Conservation (phyloP, 148 eudicot genomes). For the Nepenthes mirabilis region DNA sequence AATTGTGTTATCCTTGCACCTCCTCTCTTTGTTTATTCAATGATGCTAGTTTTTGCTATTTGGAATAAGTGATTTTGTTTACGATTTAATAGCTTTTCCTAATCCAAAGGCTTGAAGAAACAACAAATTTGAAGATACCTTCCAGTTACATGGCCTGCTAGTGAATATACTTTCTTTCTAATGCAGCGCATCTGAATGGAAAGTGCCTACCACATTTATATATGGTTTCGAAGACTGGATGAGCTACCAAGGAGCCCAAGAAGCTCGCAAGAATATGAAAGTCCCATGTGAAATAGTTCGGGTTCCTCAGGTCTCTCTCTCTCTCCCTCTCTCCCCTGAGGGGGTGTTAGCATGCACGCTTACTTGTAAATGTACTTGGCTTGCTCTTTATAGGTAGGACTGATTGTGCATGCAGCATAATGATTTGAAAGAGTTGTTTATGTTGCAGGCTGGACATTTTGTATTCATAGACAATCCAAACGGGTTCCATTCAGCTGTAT, state of each 20-base stretch:
- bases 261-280: slow-evolving; percentile 77
- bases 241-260: slow-evolving; percentile 79
- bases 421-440: slow-evolving; percentile 1
- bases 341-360: background rate
- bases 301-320: slow-evolving; percentile 71
- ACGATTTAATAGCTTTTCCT: too few species aligned
- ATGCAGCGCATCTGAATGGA: slow-evolving; percentile 91
- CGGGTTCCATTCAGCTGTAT: slow-evolving; percentile 75
- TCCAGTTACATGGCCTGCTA: too few species aligned
- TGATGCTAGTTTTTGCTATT: too few species aligned
- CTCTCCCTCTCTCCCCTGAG: slow-evolving; percentile 5
- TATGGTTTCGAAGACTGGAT: slow-evolving; percentile 90
- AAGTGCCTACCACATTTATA: slow-evolving; percentile 90
- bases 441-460: slow-evolving; percentile 76
- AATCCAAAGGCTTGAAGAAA: too few species aligned
- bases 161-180: slow-evolving; percentile 3
- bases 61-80: too few species aligned
- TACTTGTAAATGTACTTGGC: too few species aligned
- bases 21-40: too few species aligned
- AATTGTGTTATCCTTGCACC: too few species aligned
- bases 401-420: background rate
- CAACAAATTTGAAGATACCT: too few species aligned
- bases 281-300: slow-evolving; percentile 89
- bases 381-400: too few species aligned
- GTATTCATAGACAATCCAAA: slow-evolving; percentile 64